Percentiles rank a stretch among this genome's conserved stretches.
Conservation (phyloP, 129 eudicot species). For the Logfia minima region DNA sequence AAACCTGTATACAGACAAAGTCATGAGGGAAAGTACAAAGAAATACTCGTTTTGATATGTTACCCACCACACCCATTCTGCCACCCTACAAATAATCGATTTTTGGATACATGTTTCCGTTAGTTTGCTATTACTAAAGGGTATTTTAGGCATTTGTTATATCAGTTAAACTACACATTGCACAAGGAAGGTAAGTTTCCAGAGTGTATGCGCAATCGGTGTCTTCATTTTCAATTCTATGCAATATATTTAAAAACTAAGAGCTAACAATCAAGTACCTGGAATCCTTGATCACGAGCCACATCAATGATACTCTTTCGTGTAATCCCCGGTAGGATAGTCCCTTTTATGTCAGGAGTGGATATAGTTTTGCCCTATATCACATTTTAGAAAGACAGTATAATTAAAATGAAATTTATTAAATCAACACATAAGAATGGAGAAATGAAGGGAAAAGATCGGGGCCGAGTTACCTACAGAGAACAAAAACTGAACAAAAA, state of each 20-base stretch:
- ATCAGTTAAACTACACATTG: neutral
- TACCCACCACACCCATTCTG: neutral
- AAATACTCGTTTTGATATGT: neutral
- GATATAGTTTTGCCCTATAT: conserved; percentile 75
- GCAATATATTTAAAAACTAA: neutral
- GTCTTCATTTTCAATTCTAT: neutral
- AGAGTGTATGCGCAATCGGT: neutral
- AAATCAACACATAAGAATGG: conserved; percentile 2
- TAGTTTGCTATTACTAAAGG: conserved; percentile 1
- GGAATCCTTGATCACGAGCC: conserved; percentile 73
- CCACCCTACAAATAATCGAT: neutral
- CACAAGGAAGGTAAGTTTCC: neutral
- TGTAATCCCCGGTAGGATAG: conserved; percentile 96
- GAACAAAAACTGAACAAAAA: neutral
- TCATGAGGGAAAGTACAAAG: neutral
- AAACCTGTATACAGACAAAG: conserved; percentile 45
- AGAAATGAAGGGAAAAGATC: neutral
- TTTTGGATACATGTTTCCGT: neutral
- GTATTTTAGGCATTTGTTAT: conserved; percentile 3
- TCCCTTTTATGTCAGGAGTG: conserved; percentile 86
- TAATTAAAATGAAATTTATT: conserved; percentile 12
- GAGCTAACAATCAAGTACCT: conserved; percentile 48
- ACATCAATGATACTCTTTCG: conserved; percentile 90
- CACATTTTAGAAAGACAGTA: conserved; percentile 15
- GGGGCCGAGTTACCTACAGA: neutral